Base-by-base conservation (phyloP, 202 grass and related monocot genomes). In the Carex arenaria region DNA sequence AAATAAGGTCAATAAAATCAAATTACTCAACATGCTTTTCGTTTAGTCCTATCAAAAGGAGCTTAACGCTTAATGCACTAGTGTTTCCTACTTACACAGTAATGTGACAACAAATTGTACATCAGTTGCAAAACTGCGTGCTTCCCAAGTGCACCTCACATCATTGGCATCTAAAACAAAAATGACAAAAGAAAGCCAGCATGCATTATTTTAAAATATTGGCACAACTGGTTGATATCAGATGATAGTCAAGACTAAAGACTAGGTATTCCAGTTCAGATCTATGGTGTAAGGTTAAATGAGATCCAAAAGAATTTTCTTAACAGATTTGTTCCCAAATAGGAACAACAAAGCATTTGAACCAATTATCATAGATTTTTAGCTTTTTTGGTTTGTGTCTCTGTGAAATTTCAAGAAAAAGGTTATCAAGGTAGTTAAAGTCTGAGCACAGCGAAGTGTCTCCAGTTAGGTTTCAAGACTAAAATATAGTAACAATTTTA, bases 131-230 rank as follows among this genome's bases (percentile, higher is more conserved):
- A 78, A 60, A 60, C 74, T 54, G 26, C 18, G 8, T 59, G 15
- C 15, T 59, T 36, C 31, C 3, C 52, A 36, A 78, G 15, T 15
- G 7, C 59, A 69, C n/a, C 49, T 82, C 26, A 69, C 80, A 82
- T 82, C 80, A 82, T 69, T 31, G 80, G 80, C 64, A 82, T 82
- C 80, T 82, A 55, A 20, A 82, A 52, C 10, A 5, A 26, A 26
- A 23, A 64, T 15, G 1, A 45, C 67, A 82, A 67, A 53, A 43
- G 43, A 47, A 31, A 80, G 4, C 11, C 14, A 54, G 11, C 52
- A 82, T 30, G 19, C 18, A 67, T 53, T 82, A 66, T 36, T 22
- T 31, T n/a, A 80, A 80, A 75, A 31, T 15, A 56, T n/a, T 34
- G 3, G 15, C 52, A 76, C 15, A 31, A 15, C 72, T 36, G 51